These are phyloP conservation scores for Xylariales sp. DNA, from an alignment of 2,329 filamentous ascomycete genomes.

Conservation along the genomic window DNA sequence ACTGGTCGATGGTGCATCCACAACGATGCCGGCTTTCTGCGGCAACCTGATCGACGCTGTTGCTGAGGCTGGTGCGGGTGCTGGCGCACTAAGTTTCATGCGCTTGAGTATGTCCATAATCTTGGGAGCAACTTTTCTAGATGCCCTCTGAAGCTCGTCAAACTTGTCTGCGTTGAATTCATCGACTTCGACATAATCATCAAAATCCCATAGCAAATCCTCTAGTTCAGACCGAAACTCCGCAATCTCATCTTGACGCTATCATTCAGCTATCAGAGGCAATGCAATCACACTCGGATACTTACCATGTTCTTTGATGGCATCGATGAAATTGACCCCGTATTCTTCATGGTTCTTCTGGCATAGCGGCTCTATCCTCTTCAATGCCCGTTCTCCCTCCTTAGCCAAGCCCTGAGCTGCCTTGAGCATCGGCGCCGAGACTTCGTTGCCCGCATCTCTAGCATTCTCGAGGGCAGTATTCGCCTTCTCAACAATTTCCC, in stretches of 20 bases:
- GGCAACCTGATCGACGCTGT: background rate
- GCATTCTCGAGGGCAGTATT: constrained; percentile 43
- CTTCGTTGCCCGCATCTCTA: constrained; percentile 29
- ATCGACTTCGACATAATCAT: constrained; percentile 46
- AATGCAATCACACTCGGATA: constrained; percentile 1
- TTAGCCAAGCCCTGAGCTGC: constrained; percentile 42
- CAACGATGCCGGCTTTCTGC: constrained; percentile 13
- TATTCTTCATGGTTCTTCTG: constrained; percentile 44
- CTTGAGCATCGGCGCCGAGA: constrained; percentile 39
- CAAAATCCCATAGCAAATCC: constrained; percentile 52
- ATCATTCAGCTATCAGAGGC: background rate
- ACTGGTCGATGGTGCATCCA: constrained; percentile 16
- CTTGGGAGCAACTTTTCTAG: constrained; percentile 42
- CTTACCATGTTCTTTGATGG: constrained; percentile 50
- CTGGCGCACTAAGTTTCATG: constrained; percentile 42
- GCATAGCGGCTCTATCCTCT: constrained; percentile 48
- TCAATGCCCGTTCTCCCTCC: constrained; percentile 45
- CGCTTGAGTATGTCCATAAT: constrained; percentile 48
- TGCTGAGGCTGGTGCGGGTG: constrained; percentile 17
- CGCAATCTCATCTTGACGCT: constrained; percentile 42
- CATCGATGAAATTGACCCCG: constrained; percentile 43
- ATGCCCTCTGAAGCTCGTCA: constrained; percentile 40
- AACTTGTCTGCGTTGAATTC: constrained; percentile 49
- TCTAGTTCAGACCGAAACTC: constrained; percentile 42
- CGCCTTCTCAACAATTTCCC: constrained; percentile 48